Evolutionary conservation across 169 alveolate genomes (phyloP).

Genomic region (Hepatocystis sp.): DNA sequence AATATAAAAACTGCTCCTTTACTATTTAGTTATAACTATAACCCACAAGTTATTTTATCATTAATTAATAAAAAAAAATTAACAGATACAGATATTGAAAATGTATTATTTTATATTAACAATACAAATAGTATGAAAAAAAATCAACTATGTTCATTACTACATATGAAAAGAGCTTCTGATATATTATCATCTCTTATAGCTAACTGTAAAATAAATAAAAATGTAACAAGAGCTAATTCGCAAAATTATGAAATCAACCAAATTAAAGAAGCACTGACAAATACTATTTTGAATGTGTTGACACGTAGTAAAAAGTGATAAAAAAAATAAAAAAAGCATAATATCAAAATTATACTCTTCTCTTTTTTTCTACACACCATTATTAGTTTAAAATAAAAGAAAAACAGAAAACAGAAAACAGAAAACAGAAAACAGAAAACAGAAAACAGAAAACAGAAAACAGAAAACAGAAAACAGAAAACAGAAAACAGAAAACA

Average conservation of each 20-base stretch:
- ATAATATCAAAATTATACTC: too few relatives aligned
- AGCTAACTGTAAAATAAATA: slow-evolving; percentile 23
- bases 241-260: slow-evolving; percentile 24
- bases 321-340: slow-evolving; percentile 3
- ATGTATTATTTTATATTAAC: slow-evolving; percentile 31
- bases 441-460: not conserved
- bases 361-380: not conserved
- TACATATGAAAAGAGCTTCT: slow-evolving; percentile 63
- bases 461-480: not conserved
- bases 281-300: slow-evolving; percentile 10
- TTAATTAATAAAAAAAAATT: slow-evolving; percentile 33
- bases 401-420: not conserved
- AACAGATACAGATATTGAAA: slow-evolving; percentile 24
- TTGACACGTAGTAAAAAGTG: slow-evolving; percentile 27
- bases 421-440: not conserved
- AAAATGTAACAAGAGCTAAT: slow-evolving; percentile 4
- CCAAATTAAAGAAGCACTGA: slow-evolving; percentile 34
- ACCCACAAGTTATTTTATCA: slow-evolving; percentile 33
- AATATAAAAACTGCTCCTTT: slow-evolving; percentile 86
- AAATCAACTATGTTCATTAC: slow-evolving; percentile 57
- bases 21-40: slow-evolving; percentile 56
- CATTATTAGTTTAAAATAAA: not conserved
- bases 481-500: too few relatives aligned
- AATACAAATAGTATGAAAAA: slow-evolving; percentile 58
- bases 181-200: slow-evolving; percentile 32